These are phyloP conservation scores for Henckelia pumila DNA, from an alignment of 257 asterid genomes.

Conservation along the genomic window DNA sequence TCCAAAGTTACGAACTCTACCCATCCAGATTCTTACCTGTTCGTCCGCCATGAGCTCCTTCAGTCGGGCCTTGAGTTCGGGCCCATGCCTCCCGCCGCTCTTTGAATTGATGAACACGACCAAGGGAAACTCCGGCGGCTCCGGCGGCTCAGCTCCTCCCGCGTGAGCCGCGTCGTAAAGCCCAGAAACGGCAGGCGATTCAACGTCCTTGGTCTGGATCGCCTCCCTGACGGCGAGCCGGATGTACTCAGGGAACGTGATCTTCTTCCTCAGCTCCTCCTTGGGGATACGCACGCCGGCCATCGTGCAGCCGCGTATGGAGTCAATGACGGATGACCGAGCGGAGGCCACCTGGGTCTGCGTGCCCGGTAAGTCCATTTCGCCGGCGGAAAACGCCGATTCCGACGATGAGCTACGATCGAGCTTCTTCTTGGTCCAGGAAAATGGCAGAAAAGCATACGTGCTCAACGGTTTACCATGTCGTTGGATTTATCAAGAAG, in stretches of 20 bases:
- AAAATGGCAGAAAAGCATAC: neutral
- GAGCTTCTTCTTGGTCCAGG: neutral
- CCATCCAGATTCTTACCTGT: conserved; percentile 57
- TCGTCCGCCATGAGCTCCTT: conserved; percentile 89
- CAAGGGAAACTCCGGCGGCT: conserved; percentile 66
- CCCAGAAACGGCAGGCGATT: conserved; percentile 33
- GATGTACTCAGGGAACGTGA: conserved; percentile 70
- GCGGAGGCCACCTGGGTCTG: conserved; percentile 44
- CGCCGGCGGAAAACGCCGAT: neutral
- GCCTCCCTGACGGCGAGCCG: conserved; percentile 74
- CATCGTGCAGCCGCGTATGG: conserved; percentile 64
- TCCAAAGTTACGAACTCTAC: neutral
- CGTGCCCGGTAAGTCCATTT: conserved; percentile 40
- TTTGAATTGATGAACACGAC: conserved; percentile 79
- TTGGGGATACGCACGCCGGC: conserved; percentile 59
- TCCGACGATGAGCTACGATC: neutral
- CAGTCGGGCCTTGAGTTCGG: conserved; percentile 73
- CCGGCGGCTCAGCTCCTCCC: conserved; percentile 34
- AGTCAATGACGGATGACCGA: conserved; percentile 67
- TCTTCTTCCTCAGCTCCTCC: conserved; percentile 65
- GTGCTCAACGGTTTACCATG: neutral
- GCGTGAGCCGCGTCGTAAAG: conserved; percentile 41
- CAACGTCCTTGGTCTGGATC: conserved; percentile 53
- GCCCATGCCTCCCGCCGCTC: conserved; percentile 97
- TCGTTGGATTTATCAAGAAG: neutral